phyloP scores from a whole-genome alignment of 768 basidiomycete genomes.

The Crassisporium funariophilum region DNA sequence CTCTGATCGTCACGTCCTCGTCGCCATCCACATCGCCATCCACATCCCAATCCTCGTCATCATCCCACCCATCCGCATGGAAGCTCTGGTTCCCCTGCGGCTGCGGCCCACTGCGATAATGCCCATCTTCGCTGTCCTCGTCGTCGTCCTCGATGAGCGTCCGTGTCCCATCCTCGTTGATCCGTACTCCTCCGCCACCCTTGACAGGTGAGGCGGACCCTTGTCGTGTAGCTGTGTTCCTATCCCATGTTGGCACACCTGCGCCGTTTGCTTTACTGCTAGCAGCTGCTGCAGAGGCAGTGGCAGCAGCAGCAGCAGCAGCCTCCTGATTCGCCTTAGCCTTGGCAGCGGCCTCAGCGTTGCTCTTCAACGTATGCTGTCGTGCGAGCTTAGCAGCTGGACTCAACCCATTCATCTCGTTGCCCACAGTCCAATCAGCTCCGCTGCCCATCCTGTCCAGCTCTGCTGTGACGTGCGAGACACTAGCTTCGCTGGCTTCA shows the following conservation, averaged over 20 bases:
- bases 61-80: constrained; percentile 71
- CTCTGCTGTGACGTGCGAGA: constrained; percentile 85
- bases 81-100: constrained; percentile 34
- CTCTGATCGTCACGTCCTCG: constrained; percentile 74
- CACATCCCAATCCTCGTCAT: constrained; percentile 78
- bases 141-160: constrained; percentile 75
- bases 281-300: constrained; percentile 26
- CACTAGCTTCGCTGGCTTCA: constrained; percentile 66
- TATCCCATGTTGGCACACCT: constrained; percentile 75
- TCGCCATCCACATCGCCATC: constrained; percentile 60
- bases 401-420: constrained; percentile 72
- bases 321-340: constrained; percentile 46
- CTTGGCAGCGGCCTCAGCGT: constrained; percentile 74
- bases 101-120: constrained; percentile 29
- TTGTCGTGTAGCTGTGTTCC: constrained; percentile 69
- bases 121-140: constrained; percentile 57
- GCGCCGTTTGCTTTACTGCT: constrained; percentile 27
- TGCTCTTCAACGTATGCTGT: constrained; percentile 89
- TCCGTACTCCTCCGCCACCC: constrained; percentile 36
- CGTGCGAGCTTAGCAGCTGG: constrained; percentile 89
- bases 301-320: constrained; percentile 41
- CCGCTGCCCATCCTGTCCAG: constrained; percentile 58
- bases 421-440: constrained; percentile 61
- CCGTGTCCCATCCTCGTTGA: constrained; percentile 68
- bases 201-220: constrained; percentile 48